phyloP scores from a whole-genome alignment of 169 alveolate species.

The Plasmodium gaboni region DNA sequence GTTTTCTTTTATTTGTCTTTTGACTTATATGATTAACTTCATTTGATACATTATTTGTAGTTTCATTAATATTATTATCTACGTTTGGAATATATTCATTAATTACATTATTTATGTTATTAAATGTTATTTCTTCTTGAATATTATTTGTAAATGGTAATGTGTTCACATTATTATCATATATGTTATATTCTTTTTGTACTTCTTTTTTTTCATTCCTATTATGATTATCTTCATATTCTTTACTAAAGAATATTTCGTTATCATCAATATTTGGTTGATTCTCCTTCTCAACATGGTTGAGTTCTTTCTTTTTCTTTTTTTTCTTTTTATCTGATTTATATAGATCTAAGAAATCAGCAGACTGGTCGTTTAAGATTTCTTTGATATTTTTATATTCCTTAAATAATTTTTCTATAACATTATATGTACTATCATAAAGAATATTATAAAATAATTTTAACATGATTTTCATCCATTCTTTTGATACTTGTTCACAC shows the following conservation, averaged over 20 bases:
- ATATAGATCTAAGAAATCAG: constrained; percentile 14
- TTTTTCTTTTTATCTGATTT: neutral
- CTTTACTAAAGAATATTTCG: neutral
- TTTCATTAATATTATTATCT: too few species aligned
- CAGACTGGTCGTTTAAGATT: constrained; percentile 30
- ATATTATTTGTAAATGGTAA: too few species aligned
- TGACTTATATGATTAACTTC: neutral
- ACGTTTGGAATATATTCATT: too few species aligned
- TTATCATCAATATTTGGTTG: neutral
- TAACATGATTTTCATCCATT: constrained; percentile 46
- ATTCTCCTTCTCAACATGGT: neutral
- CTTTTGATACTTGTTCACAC: constrained; percentile 13
- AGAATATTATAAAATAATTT: constrained; percentile 59
- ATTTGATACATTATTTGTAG: too few species aligned
- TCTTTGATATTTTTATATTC: constrained; percentile 60
- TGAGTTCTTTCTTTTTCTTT: neutral
- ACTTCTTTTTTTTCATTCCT: neutral
- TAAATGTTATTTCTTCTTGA: too few species aligned
- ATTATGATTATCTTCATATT: neutral
- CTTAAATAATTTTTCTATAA: constrained; percentile 37
- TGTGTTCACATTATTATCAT: too few species aligned
- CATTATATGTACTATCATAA: constrained; percentile 44
- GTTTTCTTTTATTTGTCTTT: neutral
- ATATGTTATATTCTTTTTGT: neutral
- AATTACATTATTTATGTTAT: too few species aligned